Evolutionary conservation across 805 yeast species (phyloP).

Genomic region (Nakazawaea ishiwadae): DNA sequence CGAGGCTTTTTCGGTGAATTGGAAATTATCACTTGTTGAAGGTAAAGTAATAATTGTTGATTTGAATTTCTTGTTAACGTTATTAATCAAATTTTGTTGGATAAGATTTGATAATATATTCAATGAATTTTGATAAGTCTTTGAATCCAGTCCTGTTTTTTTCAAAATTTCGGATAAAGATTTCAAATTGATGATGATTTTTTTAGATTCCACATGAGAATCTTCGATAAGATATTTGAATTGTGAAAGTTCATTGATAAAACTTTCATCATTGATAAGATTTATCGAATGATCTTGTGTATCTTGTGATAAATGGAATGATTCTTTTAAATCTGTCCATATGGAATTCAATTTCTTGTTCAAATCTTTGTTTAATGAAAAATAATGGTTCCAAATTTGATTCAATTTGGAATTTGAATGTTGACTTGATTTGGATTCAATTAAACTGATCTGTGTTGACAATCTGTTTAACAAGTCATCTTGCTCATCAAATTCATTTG

Average conservation of each 20-base stretch:
- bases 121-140: slow-evolving; percentile 35
- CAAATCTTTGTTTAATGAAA: slow-evolving; percentile 20
- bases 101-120: slow-evolving; percentile 29
- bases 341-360: slow-evolving; percentile 28
- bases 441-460: slow-evolving; percentile 22
- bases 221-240: slow-evolving; percentile 33
- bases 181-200: slow-evolving; percentile 34
- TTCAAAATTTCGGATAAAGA: slow-evolving; percentile 37
- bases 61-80: slow-evolving; percentile 19
- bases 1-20: background rate
- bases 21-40: background rate
- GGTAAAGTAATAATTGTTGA: slow-evolving; percentile 30
- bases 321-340: slow-evolving; percentile 31
- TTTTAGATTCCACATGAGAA: slow-evolving; percentile 19
- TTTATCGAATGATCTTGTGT: slow-evolving; percentile 17
- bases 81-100: slow-evolving; percentile 15
- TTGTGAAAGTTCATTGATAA: slow-evolving; percentile 45
- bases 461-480: slow-evolving; percentile 18
- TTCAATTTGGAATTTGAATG: slow-evolving; percentile 5
- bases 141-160: slow-evolving; percentile 38
- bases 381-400: slow-evolving; percentile 22
- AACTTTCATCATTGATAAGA: slow-evolving; percentile 39
- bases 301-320: slow-evolving; percentile 14
- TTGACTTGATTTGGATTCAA: slow-evolving; percentile 14
- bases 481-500: slow-evolving; percentile 17